Base-by-base conservation (phyloP, 345 rosid species). In the Camelina hispida region DNA sequence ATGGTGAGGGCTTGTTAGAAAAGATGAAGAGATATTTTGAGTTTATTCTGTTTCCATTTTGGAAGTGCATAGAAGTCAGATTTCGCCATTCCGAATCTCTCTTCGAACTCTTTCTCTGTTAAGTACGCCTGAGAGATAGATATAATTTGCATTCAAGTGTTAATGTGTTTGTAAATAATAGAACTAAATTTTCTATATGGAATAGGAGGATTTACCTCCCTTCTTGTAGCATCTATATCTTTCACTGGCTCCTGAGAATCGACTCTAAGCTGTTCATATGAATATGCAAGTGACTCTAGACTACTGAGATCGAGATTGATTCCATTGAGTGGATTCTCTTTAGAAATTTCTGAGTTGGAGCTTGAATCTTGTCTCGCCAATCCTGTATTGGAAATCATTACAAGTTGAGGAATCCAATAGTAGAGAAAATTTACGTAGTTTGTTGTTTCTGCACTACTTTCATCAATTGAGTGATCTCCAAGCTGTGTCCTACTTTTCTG, bases 11-110 rank as follows among this genome's bases (percentile, higher is more conserved):
- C 43, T 14, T 10, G 55, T 81, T 83, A 90, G 55, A 90, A 90
- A 10, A 90, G 91, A 62, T 81, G 51, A 23, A 90, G 76, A 55
- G 85, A 81, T 67, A 80, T 47, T 85, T 90, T 90, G 66, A 90
- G 84, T 79, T 88, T 88, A 85, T 88, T 82, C 81, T 85, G 91
- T 70, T 70, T 84, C 96, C 96, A 90, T 66, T 87, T 90, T 22
- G 96, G 85, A 71, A 88, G 87, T 77, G 43, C 60, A 52, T 83
- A 84, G 75, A 90, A 90, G 14, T 83, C 71, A 8, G 43, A 8
- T 77, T 77, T 86, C 0, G 71, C 47, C 85, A 88, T 85, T 75
- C 74, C 69, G 23, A 90, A 82, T 56, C 74, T 84, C 81, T 83
- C 90, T 69, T 73, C 64, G 47, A 90, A 88, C 81, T 90, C 96